Evolutionary conservation across 1,284 basidiomycete species (phyloP).

Genomic region (Cystobasidium sp.): DNA sequence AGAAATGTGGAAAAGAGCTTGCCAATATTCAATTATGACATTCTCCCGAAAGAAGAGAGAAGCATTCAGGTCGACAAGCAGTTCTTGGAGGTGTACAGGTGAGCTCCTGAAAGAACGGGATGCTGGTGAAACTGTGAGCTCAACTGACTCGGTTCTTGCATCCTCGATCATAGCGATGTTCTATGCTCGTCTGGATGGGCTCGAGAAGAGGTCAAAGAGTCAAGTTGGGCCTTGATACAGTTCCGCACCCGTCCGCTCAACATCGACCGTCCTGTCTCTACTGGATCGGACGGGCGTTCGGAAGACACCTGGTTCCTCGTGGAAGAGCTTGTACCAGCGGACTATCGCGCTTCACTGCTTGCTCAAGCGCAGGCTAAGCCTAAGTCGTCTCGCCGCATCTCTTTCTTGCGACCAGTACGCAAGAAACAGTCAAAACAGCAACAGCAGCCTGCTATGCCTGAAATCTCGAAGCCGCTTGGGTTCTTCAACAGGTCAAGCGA

Average conservation of each 20-base stretch:
- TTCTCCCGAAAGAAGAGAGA: slow-evolving; percentile 50
- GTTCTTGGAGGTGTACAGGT: slow-evolving; percentile 54
- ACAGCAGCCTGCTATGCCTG: slow-evolving; percentile 33
- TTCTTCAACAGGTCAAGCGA: slow-evolving; percentile 26
- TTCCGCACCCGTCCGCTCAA: slow-evolving; percentile 46
- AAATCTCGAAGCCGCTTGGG: slow-evolving; percentile 22
- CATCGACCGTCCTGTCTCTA: not conserved
- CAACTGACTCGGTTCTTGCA: not conserved
- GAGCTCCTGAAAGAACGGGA: not conserved
- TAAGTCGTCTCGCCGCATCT: slow-evolving; percentile 35
- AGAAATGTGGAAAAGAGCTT: slow-evolving; percentile 38
- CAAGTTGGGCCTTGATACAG: slow-evolving; percentile 52
- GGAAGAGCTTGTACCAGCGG: slow-evolving; percentile 53
- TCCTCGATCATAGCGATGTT: slow-evolving; percentile 46
- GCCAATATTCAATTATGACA: slow-evolving; percentile 53
- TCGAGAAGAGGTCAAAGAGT: slow-evolving; percentile 54
- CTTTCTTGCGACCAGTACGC: slow-evolving; percentile 40
- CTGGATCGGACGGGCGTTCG: slow-evolving; percentile 45
- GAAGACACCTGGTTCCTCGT: slow-evolving; percentile 54
- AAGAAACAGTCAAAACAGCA: slow-evolving; percentile 38
- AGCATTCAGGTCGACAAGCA: slow-evolving; percentile 50
- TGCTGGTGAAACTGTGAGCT: not conserved
- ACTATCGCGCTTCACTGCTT: slow-evolving; percentile 50
- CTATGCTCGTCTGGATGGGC: slow-evolving; percentile 54
- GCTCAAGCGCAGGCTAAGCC: slow-evolving; percentile 43